Conservation (phyloP, 495 filamentous ascomycete genomes). For the Penicillium egyptiacum region DNA sequence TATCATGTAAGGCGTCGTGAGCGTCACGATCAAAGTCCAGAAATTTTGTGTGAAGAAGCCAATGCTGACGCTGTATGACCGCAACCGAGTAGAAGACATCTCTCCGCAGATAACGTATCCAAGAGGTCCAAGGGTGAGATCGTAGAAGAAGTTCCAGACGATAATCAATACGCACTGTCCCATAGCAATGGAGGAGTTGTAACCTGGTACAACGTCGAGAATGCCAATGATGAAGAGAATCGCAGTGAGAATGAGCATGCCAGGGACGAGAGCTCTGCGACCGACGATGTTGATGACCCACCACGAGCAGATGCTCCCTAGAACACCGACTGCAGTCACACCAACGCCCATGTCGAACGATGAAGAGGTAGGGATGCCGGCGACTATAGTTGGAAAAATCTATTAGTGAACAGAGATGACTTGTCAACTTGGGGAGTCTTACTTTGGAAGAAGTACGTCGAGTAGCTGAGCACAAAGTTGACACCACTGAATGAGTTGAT, state of each 20-base stretch:
- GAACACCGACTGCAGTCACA: conserved; percentile 13
- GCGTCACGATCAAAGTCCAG: conserved; percentile 17
- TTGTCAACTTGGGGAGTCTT: neutral
- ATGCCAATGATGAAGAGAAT: conserved; percentile 15
- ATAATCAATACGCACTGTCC: conserved; percentile 14
- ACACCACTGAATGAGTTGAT: conserved; percentile 17
- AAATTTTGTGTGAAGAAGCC: conserved; percentile 13
- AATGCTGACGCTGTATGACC: conserved; percentile 13
- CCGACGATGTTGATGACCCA: conserved; percentile 12
- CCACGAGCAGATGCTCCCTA: conserved; percentile 16
- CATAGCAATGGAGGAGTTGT: conserved; percentile 12
- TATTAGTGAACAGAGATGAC: neutral
- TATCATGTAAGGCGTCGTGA: conserved; percentile 64
- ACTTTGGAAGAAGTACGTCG: conserved; percentile 16
- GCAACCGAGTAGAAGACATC: conserved; percentile 11
- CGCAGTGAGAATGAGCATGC: conserved; percentile 4
- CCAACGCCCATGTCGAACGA: conserved; percentile 17
- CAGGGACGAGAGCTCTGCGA: conserved; percentile 11
- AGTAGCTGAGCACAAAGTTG: conserved; percentile 15
- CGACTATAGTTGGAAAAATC: conserved; percentile 1
- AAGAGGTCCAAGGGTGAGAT: conserved; percentile 15
- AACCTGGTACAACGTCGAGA: conserved; percentile 10
- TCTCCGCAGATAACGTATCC: conserved; percentile 16
- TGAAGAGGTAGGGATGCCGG: conserved; percentile 12
- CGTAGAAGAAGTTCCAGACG: conserved; percentile 16